Base-by-base conservation (phyloP, 495 filamentous ascomycete genomes). In the Parachaetomium inaequale region DNA sequence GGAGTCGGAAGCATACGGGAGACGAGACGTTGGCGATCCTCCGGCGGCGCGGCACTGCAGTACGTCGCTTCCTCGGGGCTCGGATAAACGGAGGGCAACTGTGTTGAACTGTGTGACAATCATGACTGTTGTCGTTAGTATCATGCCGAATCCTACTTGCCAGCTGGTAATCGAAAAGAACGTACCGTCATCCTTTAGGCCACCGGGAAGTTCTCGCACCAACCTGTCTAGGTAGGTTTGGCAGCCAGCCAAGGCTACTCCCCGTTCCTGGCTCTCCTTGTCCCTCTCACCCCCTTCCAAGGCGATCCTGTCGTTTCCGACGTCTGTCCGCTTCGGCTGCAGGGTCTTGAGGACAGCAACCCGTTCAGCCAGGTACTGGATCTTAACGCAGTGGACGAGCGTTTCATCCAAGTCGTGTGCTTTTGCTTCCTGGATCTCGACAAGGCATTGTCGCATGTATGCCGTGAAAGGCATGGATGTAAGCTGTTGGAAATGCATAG, bases 351-450 rank as follows among this genome's bases (percentile, higher is more conserved):
- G 43, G 21, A 70, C 65, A 3, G 66, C 60, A 19, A 79, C 74
- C 14, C 65, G 66, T 54, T 76, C 73, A 1, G 72, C 74, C 19
- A 79, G 57, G n/a, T 73, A 70, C 56, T 79, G 76, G 28, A 74
- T 64, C 26, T 70, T 73, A 36, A 78, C 61, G 15, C 73, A 64
- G 28, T 71, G 52, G n/a, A 74, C 70, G 17, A 75, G 63, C 10
- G 74, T 46, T 15, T 59, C 34, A 53, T 79, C 76, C 4, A 68
- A 68, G 26, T 70, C 68, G 38, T 73, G 66, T 49, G 77, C 71
- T 21, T 64, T 61, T 8, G 61, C 58, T 10, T 68, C 58, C 12
- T 78, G 63, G 12, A 79, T 66, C 2, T 76, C 72, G 26, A 34
- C 60, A 8, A 78, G 59, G 31, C 73, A 77, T 28, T 75, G 70